These are phyloP conservation scores for Fusarium buharicum DNA, from an alignment of 2,329 filamentous ascomycete species.

Conservation along the genomic window DNA sequence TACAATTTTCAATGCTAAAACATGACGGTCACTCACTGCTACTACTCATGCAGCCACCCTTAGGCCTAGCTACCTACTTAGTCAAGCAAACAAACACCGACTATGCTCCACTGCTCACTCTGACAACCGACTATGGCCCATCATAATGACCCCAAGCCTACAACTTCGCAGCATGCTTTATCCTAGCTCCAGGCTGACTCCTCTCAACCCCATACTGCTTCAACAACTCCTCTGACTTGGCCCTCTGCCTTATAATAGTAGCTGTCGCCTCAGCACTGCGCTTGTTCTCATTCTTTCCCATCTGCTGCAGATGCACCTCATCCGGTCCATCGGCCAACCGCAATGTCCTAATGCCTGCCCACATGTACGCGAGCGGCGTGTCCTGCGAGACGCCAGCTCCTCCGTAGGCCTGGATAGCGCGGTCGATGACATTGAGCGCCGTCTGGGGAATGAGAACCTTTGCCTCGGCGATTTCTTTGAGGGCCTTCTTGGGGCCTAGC, in stretches of 20 bases:
- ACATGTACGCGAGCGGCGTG: constrained; percentile 88
- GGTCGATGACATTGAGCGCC: constrained; percentile 88
- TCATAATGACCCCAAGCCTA: constrained; percentile 42
- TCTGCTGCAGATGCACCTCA: constrained; percentile 89
- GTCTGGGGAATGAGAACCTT: constrained; percentile 90
- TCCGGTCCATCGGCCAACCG: constrained; percentile 93
- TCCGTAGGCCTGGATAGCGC: constrained; percentile 91
- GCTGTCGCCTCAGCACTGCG: constrained; percentile 69
- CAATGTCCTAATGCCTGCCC: constrained; percentile 82
- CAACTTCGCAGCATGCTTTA: constrained; percentile 58
- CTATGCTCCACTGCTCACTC: constrained; percentile 22
- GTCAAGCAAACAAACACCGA: constrained; percentile 9
- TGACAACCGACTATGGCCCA: constrained; percentile 20
- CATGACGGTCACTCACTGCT: not conserved
- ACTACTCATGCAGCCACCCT: constrained; percentile 6
- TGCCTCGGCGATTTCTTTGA: constrained; percentile 94
- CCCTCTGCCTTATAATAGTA: constrained; percentile 71
- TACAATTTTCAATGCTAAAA: not conserved
- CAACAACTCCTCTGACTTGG: constrained; percentile 73
- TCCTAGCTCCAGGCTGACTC: constrained; percentile 63
- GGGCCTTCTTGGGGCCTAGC: constrained; percentile 84
- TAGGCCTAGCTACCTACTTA: not conserved
- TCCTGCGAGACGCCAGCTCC: constrained; percentile 93
- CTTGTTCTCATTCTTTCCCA: constrained; percentile 84
- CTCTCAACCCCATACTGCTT: constrained; percentile 63